Conservation (phyloP, 805 yeast genomes). For the Teunomyces barrocoloradensis region DNA sequence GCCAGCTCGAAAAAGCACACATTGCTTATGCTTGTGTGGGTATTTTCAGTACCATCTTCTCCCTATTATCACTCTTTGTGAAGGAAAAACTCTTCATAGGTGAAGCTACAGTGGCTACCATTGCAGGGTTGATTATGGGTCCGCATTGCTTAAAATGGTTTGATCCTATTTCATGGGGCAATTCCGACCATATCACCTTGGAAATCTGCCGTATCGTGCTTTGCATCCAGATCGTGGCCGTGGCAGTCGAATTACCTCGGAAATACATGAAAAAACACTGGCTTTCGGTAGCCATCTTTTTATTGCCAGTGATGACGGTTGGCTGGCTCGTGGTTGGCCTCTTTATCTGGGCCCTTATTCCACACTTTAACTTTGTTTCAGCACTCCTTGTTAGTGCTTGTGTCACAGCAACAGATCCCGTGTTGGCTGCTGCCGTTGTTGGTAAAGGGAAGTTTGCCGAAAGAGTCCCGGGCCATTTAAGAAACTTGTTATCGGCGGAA, state of each 20-base stretch:
- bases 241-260: slow-evolving; percentile 89
- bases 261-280: slow-evolving; percentile 85
- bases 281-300: slow-evolving; percentile 67
- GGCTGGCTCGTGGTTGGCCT: slow-evolving; percentile 87
- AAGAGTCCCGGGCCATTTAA: slow-evolving; percentile 89
- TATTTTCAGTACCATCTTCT: slow-evolving; percentile 74
- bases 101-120: slow-evolving; percentile 85
- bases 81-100: slow-evolving; percentile 85
- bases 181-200: slow-evolving; percentile 74
- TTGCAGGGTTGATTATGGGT: slow-evolving; percentile 84
- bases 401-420: slow-evolving; percentile 94
- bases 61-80: slow-evolving; percentile 74
- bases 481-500: slow-evolving; percentile 80
- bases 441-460: slow-evolving; percentile 91
- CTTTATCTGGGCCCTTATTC: slow-evolving; percentile 75
- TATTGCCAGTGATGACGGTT: slow-evolving; percentile 83
- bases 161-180: slow-evolving; percentile 81
- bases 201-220: slow-evolving; percentile 81
- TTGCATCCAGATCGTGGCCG: slow-evolving; percentile 88
- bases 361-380: slow-evolving; percentile 67
- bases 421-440: slow-evolving; percentile 91
- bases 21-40: slow-evolving; percentile 87
- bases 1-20: slow-evolving; percentile 61
- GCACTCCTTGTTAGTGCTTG: slow-evolving; percentile 80
- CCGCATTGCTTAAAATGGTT: slow-evolving; percentile 87